Percentiles rank a stretch among this genome's conserved stretches.
phyloP scores from a whole-genome alignment of 768 basidiomycete species.

The Stropharia rugosoannulata region DNA sequence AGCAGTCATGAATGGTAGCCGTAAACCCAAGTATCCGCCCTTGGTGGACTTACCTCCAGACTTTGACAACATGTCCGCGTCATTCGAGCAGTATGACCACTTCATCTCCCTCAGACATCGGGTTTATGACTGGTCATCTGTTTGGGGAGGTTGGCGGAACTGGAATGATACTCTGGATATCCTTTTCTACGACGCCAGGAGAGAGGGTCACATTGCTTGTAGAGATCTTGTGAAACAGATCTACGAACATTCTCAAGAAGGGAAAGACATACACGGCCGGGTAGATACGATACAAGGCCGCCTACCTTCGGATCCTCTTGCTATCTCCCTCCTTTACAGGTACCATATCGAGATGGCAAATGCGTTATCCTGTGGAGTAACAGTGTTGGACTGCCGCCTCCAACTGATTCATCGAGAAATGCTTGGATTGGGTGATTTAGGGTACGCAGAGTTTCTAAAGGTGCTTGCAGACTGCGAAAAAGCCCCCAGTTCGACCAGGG shows the following conservation, averaged over 20 bases:
- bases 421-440: too few relatives aligned
- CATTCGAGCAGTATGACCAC: too few relatives aligned
- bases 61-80: too few relatives aligned
- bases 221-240: background rate
- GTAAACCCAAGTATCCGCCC: too few relatives aligned
- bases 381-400: too few relatives aligned
- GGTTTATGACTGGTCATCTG: background rate
- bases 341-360: background rate
- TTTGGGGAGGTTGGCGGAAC: background rate
- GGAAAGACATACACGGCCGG: background rate
- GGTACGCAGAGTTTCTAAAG: too few relatives aligned
- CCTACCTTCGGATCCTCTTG: background rate
- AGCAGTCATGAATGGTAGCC: too few relatives aligned
- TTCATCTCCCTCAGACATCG: too few relatives aligned
- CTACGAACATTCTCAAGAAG: background rate
- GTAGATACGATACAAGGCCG: background rate
- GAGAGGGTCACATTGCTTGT: background rate
- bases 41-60: too few relatives aligned
- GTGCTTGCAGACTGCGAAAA: too few relatives aligned
- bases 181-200: background rate
- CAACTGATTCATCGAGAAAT: too few relatives aligned
- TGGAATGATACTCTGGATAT: background rate
- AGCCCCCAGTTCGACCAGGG: too few relatives aligned
- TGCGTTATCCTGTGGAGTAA: background rate
- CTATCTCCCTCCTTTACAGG: background rate